Conservation (phyloP, 768 basidiomycete genomes). For the Leucosporidium scottii region DNA sequence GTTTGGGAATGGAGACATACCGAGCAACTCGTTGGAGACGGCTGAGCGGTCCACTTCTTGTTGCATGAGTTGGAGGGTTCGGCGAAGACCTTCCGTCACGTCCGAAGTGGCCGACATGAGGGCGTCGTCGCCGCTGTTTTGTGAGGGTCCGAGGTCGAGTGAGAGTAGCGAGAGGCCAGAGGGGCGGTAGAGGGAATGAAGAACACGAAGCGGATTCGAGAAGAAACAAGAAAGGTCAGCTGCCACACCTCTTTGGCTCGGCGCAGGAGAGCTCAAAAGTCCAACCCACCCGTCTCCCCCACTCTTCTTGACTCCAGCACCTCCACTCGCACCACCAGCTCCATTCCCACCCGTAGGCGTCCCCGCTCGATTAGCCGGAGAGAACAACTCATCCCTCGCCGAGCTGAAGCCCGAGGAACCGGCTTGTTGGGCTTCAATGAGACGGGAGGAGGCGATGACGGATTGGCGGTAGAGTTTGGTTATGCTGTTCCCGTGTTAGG, state of each 20-base stretch:
- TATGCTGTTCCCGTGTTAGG: not conserved
- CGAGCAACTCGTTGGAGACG: constrained; percentile 74
- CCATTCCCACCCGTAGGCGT: too few relatives aligned
- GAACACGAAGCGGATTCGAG: too few relatives aligned
- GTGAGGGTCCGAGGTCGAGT: not conserved
- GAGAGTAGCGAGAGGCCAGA: too few relatives aligned
- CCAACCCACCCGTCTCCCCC: not conserved
- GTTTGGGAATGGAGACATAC: constrained; percentile 44
- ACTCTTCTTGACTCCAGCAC: not conserved
- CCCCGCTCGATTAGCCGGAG: not conserved
- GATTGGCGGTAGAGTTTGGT: constrained; percentile 19
- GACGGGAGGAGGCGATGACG: constrained; percentile 19
- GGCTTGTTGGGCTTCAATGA: constrained; percentile 9
- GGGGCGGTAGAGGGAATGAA: not conserved
- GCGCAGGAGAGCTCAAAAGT: too few relatives aligned
- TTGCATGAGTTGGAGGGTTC: constrained; percentile 81
- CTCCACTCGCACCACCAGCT: not conserved
- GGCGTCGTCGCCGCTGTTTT: constrained; percentile 58
- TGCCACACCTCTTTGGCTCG: too few relatives aligned
- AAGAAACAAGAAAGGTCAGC: too few relatives aligned
- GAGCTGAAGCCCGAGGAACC: not conserved
- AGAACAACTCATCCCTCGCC: not conserved
- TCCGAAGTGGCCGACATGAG: constrained; percentile 83
- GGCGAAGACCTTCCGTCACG: constrained; percentile 77
- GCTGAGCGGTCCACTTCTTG: constrained; percentile 85